These are phyloP conservation scores for Limonium bicolor DNA, from an alignment of 148 eudicot species.

Conservation along the genomic window DNA sequence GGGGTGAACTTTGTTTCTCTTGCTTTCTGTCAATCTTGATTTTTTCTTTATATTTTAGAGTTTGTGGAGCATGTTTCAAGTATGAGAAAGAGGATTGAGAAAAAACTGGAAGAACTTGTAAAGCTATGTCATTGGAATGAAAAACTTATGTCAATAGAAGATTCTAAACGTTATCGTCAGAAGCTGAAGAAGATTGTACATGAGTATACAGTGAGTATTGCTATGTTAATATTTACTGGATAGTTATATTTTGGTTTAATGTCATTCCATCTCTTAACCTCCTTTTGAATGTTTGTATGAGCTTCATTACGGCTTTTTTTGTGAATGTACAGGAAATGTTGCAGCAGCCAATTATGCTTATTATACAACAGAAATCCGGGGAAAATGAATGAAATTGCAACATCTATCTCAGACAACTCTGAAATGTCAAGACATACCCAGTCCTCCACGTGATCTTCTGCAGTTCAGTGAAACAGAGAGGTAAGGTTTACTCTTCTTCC, in stretches of 20 bases:
- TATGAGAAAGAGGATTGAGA: slow-evolving; percentile 43
- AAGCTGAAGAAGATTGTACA: slow-evolving; percentile 62
- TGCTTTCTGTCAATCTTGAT: neutral
- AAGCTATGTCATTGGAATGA: slow-evolving; percentile 71
- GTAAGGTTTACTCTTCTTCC: too few relatives aligned
- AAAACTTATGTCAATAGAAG: slow-evolving; percentile 42
- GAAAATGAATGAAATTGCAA: slow-evolving; percentile 21
- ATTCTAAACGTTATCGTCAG: slow-evolving; percentile 49
- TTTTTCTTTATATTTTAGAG: slow-evolving; percentile 18
- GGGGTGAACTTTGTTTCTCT: neutral
- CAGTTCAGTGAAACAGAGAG: slow-evolving; percentile 23
- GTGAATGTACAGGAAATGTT: slow-evolving; percentile 42
- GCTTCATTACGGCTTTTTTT: neutral
- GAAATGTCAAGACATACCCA: slow-evolving; percentile 20
- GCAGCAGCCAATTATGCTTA: slow-evolving; percentile 61
- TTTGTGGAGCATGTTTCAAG: slow-evolving; percentile 43
- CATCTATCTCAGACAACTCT: slow-evolving; percentile 19
- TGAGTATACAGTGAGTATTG: slow-evolving; percentile 64
- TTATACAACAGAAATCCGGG: slow-evolving; percentile 31
- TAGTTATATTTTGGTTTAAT: too few relatives aligned
- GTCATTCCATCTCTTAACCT: neutral
- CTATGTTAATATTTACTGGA: neutral
- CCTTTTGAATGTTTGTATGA: neutral
- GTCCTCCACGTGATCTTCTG: slow-evolving; percentile 25
- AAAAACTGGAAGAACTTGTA: slow-evolving; percentile 42